phyloP scores from a whole-genome alignment of 306 rosid genomes.

The Fragaria ananassa region DNA sequence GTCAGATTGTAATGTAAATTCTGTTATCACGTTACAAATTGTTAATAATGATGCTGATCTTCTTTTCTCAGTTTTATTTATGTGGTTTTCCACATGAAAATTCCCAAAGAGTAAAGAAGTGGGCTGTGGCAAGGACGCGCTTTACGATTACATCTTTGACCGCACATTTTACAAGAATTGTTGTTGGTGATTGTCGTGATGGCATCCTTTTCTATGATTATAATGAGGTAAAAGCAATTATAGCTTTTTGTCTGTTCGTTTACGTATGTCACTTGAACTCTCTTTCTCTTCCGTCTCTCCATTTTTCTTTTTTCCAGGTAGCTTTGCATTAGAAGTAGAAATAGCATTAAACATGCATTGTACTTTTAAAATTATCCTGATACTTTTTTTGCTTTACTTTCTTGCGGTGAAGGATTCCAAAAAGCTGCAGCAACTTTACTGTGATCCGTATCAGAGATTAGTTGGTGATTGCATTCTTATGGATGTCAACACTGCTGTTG shows the following conservation, averaged over 20 bases:
- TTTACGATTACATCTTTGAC: slow-evolving; percentile 72
- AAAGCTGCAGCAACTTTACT: slow-evolving; percentile 74
- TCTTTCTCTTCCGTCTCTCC: neutral
- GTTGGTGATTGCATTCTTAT: slow-evolving; percentile 89
- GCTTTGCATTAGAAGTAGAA: slow-evolving; percentile 15
- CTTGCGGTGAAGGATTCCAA: slow-evolving; percentile 55
- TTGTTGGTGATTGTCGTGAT: slow-evolving; percentile 96
- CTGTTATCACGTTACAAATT: neutral
- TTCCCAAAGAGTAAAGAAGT: slow-evolving; percentile 60
- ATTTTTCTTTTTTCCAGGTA: slow-evolving; percentile 1
- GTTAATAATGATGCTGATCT: slow-evolving; percentile 32
- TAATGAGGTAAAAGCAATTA: slow-evolving; percentile 62
- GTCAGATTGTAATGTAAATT: neutral
- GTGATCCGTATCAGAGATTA: slow-evolving; percentile 78
- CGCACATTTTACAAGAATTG: slow-evolving; percentile 74
- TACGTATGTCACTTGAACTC: slow-evolving; percentile 3
- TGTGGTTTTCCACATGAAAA: slow-evolving; percentile 84
- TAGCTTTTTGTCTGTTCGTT: slow-evolving; percentile 16
- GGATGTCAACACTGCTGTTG: slow-evolving; percentile 81
- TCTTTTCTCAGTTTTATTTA: slow-evolving; percentile 69
- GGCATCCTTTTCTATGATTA: slow-evolving; percentile 75
- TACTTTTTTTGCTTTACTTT: slow-evolving; percentile 22
- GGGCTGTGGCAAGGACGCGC: slow-evolving; percentile 66
- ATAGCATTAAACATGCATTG: slow-evolving; percentile 13
- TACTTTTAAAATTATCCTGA: slow-evolving; percentile 27